A percentile compares a stretch with the other conserved stretches of the same genome.
Conservation (phyloP, 345 rosid genomes). For the Raphanus sativus region DNA sequence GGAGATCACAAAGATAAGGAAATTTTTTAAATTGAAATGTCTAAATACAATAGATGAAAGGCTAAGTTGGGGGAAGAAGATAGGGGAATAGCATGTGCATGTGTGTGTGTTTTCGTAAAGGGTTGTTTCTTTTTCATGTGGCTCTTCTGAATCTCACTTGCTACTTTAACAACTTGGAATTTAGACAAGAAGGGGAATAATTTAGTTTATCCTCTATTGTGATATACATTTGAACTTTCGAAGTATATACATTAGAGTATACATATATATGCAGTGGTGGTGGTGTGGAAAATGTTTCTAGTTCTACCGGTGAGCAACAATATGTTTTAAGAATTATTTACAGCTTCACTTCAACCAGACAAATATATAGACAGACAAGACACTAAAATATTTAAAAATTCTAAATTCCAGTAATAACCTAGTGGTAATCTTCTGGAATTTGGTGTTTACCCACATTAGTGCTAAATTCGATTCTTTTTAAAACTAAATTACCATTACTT, state of each 20-base stretch:
- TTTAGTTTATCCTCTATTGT: background rate
- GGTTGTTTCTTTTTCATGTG: slow-evolving; percentile 17
- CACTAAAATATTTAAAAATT: background rate
- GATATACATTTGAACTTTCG: background rate
- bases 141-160: slow-evolving; percentile 21
- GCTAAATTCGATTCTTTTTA: no score
- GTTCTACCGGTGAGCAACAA: background rate
- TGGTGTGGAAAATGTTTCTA: background rate
- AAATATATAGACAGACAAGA: background rate
- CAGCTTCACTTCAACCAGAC: background rate
- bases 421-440: no score
- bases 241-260: background rate
- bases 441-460: no score
- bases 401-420: no score
- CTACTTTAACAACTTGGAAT: slow-evolving; percentile 17
- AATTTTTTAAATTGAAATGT: slow-evolving; percentile 1
- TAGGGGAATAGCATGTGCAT: slow-evolving; percentile 32
- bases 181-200: slow-evolving; percentile 3
- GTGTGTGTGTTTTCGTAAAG: slow-evolving; percentile 33
- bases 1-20: slow-evolving; percentile 23
- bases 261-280: background rate
- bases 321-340: background rate
- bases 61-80: slow-evolving; percentile 24
- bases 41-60: slow-evolving; percentile 23
- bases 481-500: no score